Percentiles rank a stretch among this genome's conserved stretches.
These are phyloP conservation scores for Pseudocercospora fijiensis DNA, from an alignment of 2,329 filamentous ascomycete genomes.

Conservation along the genomic window DNA sequence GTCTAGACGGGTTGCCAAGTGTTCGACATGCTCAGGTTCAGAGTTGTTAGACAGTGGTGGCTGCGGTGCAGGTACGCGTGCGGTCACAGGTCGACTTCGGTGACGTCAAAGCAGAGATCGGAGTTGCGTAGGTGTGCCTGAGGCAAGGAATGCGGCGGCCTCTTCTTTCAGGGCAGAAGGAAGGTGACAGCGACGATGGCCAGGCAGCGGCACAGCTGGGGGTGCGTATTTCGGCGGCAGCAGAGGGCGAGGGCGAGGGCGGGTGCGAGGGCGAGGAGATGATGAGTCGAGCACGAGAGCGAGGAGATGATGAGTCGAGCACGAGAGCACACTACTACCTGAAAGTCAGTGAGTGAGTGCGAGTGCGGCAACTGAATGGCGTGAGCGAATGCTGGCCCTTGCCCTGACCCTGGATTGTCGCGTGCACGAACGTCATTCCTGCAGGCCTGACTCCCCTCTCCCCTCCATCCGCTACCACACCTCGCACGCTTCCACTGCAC, in stretches of 20 bases:
- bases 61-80: conserved; percentile 3
- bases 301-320: not conserved
- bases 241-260: not conserved
- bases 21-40: not conserved
- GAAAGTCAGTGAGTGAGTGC: not conserved
- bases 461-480: not conserved
- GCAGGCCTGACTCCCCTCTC: not conserved
- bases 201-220: not conserved
- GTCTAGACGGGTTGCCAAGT: not conserved
- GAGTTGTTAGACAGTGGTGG: not conserved
- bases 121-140: not conserved
- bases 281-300: not conserved
- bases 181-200: not conserved
- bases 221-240: not conserved
- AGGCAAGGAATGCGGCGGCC: not conserved
- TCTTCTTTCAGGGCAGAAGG: not conserved
- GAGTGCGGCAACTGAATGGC: too few species aligned
- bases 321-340: not conserved
- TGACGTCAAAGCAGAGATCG: not conserved
- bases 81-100: not conserved
- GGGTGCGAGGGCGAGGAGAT: too few species aligned
- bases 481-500: not conserved
- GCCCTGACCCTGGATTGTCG: not conserved
- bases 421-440: not conserved
- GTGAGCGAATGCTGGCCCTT: not conserved